Evolutionary conservation across 306 rosid species (phyloP).

Genomic region (Gynostemma pentaphyllum): DNA sequence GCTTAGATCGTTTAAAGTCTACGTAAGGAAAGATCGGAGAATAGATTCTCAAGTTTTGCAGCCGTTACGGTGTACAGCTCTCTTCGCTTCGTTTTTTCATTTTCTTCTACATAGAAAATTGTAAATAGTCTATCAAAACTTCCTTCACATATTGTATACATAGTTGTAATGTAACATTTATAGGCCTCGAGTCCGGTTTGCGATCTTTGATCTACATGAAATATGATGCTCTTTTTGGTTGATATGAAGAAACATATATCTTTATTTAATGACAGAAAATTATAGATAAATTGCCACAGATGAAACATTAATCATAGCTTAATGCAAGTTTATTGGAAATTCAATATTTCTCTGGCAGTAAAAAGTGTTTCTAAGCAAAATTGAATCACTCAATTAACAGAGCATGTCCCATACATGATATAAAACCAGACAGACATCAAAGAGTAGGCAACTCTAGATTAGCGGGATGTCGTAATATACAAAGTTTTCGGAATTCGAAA

Average conservation of each 20-base stretch:
- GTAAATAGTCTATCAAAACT: constrained; percentile 7
- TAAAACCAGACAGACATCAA: not conserved
- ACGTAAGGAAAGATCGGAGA: constrained; percentile 17
- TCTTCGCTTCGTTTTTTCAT: not conserved
- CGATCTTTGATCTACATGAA: not conserved
- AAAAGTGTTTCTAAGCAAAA: not conserved
- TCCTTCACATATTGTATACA: too few species aligned
- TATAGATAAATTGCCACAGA: too few species aligned
- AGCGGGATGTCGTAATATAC: not conserved
- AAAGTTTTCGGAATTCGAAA: too few species aligned
- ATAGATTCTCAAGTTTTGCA: not conserved
- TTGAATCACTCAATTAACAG: too few species aligned
- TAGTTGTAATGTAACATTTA: not conserved
- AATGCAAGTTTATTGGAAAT: too few species aligned
- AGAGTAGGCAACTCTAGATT: not conserved
- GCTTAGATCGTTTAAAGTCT: constrained; percentile 58
- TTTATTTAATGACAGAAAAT: not conserved
- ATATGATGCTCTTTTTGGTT: not conserved
- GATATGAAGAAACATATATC: not conserved
- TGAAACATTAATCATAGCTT: not conserved
- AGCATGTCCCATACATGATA: too few species aligned
- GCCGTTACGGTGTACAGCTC: too few species aligned
- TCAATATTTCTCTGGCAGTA: too few species aligned
- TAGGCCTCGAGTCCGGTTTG: not conserved
- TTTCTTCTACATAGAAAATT: constrained; percentile 1